Evolutionary conservation across 116 monocot genomes (phyloP), one percentile per base, ranked within the genome.

Genomic region (Thalassia testudinum): DNA sequence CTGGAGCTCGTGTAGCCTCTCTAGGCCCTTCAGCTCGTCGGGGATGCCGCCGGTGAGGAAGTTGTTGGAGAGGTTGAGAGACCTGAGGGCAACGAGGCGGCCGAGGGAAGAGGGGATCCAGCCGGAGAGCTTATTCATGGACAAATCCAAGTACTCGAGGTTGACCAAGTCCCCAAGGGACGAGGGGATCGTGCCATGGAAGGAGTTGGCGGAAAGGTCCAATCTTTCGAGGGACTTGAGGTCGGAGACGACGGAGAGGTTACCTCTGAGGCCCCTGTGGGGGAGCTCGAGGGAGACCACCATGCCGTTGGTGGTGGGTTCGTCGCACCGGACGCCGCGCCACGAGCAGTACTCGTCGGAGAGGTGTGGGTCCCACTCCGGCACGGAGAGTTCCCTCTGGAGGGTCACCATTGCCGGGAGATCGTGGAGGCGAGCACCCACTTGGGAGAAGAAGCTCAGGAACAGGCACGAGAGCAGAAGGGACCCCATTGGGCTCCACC

Each of bases 81-180:
- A 63, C 24, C 54, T 54, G 27, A 88, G 79, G 22, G 16, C 62
- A 12, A 10, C 1, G 38, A 74, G 19, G 27, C 28, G 23, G 49
- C 79, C 77, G 10, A 88, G 26, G 3, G 79, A 74, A 21, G 79
- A 37, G 16, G 83, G 83, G 28, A 88, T 80, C 17, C 22, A 22
- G 15, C 51, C 60, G n/a, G 56, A 63, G 25, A 88, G 67, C 68
- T 54, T 64, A 64, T 88, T 88, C 73, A 63, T 66, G 19, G 88
- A 88, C 51, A 88, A 47, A 54, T 88, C 88, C 12, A 88, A 74
- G 56, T 68, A 74, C 54, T 82, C 64, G 42, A 88, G 83, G 54
- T 24, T 15, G 1, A 44, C 10, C 5, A 83, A 23, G 0, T 19
- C 28, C 15, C 72, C 83, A 12, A 83, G 18, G 7, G 74, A 69